Base-by-base conservation (phyloP, 495 filamentous ascomycete species). In the Neurospora hispaniola region DNA sequence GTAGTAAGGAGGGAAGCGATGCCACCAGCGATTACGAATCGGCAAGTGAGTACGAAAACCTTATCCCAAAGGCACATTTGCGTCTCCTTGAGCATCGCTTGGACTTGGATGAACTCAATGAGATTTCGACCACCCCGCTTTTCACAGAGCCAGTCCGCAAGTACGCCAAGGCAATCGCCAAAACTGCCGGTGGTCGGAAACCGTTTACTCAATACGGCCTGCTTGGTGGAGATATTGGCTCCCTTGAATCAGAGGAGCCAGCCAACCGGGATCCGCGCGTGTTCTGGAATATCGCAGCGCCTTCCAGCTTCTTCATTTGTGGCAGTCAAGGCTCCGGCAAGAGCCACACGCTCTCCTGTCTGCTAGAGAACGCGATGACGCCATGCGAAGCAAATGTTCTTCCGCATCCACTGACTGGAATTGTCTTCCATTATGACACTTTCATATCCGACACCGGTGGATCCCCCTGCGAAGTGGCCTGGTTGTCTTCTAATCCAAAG, bases 241-340 rank as follows among this genome's bases (percentile, higher is more conserved):
- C 71, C 39, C 39, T 62, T 31, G 69, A 41, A 11, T 35, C 23
- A 23, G 27, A 35, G 38, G 38, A 73, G 12, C 18, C 75, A 35
- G n/a, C 46, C 7, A 40, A 48, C 69, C 71, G 79, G 9, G 88
- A 90, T 71, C 82, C 84, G 0, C 82, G 89, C 2, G 74, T 93
- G 1, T 88, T 89, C 66, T 85, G 90, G 77, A 94, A 94, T 76
- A 85, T 90, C 4, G 84, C 90, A 9, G 82, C 87, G 0, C 91
- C 92, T 1, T 91, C 87, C 8, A 91, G 89, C 43, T 85, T 86
- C 0, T 94, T 94, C 78, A 91, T 95, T 68, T 95, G 92, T 74
- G 92, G 92, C 7, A 87, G 86, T 68, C 92, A 94, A 78, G 92
- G 91, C 0, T 90, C 88, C 66, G 92, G 92, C 2, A 95, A 94